These are phyloP conservation scores for Phytophthora pini DNA, from an alignment of 352 stramenopile genomes.

Conservation along the genomic window DNA sequence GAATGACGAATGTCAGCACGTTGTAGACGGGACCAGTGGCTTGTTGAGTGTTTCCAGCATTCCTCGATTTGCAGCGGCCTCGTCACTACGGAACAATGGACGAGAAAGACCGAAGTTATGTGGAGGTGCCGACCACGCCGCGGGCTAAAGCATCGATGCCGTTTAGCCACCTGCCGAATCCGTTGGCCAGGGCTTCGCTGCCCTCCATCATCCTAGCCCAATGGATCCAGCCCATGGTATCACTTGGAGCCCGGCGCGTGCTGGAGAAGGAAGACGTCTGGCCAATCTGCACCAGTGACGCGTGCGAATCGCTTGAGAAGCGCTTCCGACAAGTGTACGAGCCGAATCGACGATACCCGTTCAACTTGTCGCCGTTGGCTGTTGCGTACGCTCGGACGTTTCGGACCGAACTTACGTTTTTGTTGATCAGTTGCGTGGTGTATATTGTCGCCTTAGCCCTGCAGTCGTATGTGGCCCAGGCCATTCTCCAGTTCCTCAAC, in stretches of 20 bases:
- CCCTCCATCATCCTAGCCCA: conserved; percentile 30
- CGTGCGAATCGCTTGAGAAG: conserved; percentile 24
- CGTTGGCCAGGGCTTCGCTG: conserved; percentile 40
- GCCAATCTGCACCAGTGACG: conserved; percentile 30
- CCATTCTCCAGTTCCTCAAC: conserved; percentile 41
- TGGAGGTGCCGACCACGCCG: conserved; percentile 20
- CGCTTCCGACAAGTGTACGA: conserved; percentile 30
- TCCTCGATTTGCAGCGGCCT: conserved; percentile 13
- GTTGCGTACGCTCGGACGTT: conserved; percentile 26
- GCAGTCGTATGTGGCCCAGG: conserved; percentile 35
- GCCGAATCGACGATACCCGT: conserved; percentile 9
- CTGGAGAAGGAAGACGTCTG: conserved; percentile 42
- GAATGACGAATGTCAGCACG: conserved; percentile 9
- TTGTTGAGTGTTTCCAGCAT: conserved; percentile 15
- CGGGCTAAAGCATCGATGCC: neutral
- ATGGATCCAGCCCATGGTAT: conserved; percentile 43
- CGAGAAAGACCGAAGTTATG: conserved; percentile 12
- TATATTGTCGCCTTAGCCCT: conserved; percentile 36
- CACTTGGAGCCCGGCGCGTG: conserved; percentile 28
- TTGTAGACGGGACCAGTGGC: conserved; percentile 9
- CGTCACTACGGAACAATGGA: conserved; percentile 5
- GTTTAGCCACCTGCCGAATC: conserved; percentile 36
- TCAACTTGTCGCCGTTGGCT: conserved; percentile 27
- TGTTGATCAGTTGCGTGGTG: conserved; percentile 31
- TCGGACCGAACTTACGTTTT: conserved; percentile 11